Conservation (phyloP, 768 basidiomycete genomes). For the Lactarius indigo region DNA sequence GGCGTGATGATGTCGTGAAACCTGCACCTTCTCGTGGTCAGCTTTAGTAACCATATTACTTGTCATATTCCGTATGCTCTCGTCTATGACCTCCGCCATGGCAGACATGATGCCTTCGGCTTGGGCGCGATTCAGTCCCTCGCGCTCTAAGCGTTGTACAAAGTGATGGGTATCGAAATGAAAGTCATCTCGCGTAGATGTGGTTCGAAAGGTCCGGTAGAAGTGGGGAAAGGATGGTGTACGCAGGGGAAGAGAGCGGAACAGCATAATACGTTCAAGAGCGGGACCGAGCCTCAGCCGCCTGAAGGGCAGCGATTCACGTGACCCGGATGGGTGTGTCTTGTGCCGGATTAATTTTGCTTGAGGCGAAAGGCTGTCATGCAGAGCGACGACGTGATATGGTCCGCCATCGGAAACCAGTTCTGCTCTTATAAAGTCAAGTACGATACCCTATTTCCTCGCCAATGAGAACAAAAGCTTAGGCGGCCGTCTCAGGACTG, state of each 20-base stretch:
- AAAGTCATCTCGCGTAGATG: slow-evolving; percentile 41
- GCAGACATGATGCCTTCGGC: slow-evolving; percentile 97
- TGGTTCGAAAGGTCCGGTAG: slow-evolving; percentile 15
- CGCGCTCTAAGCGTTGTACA: slow-evolving; percentile 83
- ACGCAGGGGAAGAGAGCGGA: slow-evolving; percentile 8
- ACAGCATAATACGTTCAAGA: slow-evolving; percentile 3
- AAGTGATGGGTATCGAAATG: slow-evolving; percentile 97
- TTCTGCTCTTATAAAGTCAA: slow-evolving; percentile 99
- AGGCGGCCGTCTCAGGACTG: slow-evolving; percentile 52
- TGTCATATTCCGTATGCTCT: slow-evolving; percentile 94
- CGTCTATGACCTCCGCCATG: slow-evolving; percentile 96
- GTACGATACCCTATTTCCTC: slow-evolving; percentile 44
- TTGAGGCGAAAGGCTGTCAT: slow-evolving; percentile 36
- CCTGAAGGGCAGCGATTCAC: neutral
- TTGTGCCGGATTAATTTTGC: neutral
- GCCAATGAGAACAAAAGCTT: slow-evolving; percentile 15
- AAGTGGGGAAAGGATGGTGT: slow-evolving; percentile 3
- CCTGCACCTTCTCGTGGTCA: slow-evolving; percentile 86
- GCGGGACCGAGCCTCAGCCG: neutral
- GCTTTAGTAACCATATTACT: slow-evolving; percentile 94
- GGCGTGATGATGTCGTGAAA: neutral
- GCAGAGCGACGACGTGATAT: slow-evolving; percentile 98
- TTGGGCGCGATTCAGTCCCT: slow-evolving; percentile 86
- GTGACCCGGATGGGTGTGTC: neutral
- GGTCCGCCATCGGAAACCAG: slow-evolving; percentile 90